Base-by-base conservation (phyloP, 2,329 filamentous ascomycete species). In the Aspergillus floridensis region DNA sequence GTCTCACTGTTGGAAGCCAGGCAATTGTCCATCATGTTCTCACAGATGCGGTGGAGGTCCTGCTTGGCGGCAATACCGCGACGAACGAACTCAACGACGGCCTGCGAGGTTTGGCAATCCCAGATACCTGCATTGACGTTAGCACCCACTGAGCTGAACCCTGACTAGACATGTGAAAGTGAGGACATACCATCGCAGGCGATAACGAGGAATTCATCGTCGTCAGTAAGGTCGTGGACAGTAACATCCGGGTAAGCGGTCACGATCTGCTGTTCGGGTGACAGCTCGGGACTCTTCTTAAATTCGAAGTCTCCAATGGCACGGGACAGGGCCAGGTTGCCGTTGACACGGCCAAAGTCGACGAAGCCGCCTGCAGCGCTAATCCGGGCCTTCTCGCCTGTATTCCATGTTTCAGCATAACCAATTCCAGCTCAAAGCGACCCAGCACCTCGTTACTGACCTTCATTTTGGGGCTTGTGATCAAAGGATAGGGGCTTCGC, bases 1-100 rank as follows among this genome's bases (percentile, higher is more conserved):
- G 93, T 97, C 80, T 99, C 95, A 67, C 93, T 96, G 84, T 96
- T 98, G 62, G 93, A 96, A 46, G 95, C 93, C 66, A 99, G 84
- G 75, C 95, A 99, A 81, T 98, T 99, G 82, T 99, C 93, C 95
- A 99, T 99, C 92, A 99, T 96, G 81, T 99, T 99, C 80, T 99
- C 95, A 77, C 93, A 98, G 71, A 99, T 98, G 75, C 91, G 90
- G 58, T 93, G 88, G 54, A 99, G 85, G 53, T 96, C 90, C 79
- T 99, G 95, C 82, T 96, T 96, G 54, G 93, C 93, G 53, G 92
- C 93, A 76, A 99, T 96, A 59, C 95, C 95, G 73, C 95, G 89
- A 75, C 95, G 87, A 65, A 98, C 95, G 74, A 99, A 99, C 78
- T 99, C 95, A 68, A 98, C 82, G 35, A 99, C 95, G 44, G 93